Base-by-base conservation (phyloP, 179 eudicot species). In the Beta corolliflora region DNA sequence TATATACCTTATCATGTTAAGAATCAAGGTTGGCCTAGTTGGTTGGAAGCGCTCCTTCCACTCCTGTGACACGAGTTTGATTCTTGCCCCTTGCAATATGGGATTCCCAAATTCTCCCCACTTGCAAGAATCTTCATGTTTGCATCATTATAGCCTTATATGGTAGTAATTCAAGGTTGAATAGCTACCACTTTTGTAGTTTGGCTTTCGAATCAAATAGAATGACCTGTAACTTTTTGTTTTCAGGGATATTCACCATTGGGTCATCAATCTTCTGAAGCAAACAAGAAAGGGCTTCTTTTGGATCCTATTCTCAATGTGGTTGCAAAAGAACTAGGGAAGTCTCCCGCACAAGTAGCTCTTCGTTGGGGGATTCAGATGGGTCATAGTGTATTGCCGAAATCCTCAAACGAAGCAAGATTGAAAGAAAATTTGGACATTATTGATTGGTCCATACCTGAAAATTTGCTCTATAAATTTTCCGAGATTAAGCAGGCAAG, bases 351-450 rank as follows among this genome's bases (percentile, higher is more conserved):
- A 73, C 95, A 92, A 80, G 90, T 94, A 76, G 90, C 95, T 21
- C 90, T 94, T 41, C 90, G 97, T 6, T 94, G 97, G 98, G 97
- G 93, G 9, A 29, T 94, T 59, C 97, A 94, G 72, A 92, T 84
- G 93, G 94, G 97, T 23, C 92, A 92, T 45, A 90, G 98, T 80
- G 89, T 94, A 15, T 87, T 92, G 55, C 95, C 98, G 6, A 94
- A 92, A 86, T 89, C 92, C 76, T 88, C 91, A 54, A 87, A 79
- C 46, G 98, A 92, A 83, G 80, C 78, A 19, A 85, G 95, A 77
- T 81, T 92, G 53, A 89, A 86, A 73, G 89, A 92, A 73, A 94
- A 94, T 79, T 80, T 88, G 65, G 92, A 86, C 45, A 71, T 94
- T 69, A 90, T 90, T 81, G 88, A 88, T 80, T 94, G 97, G 98